Base-by-base conservation (phyloP, 1,139 yeast species). In the Nakaseomyces sp. region DNA sequence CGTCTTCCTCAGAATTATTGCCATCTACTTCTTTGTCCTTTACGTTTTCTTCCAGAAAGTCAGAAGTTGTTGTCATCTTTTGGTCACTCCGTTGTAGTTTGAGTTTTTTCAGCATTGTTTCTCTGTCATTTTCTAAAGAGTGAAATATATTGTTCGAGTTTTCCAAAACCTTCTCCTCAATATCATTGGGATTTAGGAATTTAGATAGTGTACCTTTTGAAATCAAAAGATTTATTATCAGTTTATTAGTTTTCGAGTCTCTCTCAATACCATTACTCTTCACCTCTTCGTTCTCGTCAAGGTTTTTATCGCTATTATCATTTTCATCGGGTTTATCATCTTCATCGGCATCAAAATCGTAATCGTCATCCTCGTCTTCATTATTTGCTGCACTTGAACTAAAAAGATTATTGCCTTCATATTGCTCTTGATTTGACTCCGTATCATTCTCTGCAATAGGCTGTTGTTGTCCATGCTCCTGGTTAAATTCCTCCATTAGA, bases 41-140 rank as follows among this genome's bases (percentile, higher is more conserved):
- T 55, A 15, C 45, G 53, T 26, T 54, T 53, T 13, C 53, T 49
- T 2, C 38, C 6, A 35, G 17, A n/a, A 22, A 8, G 22, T 35
- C 38, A 20, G 38, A 35, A 7, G 16, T 22, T 1, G 52, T 45
- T 36, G 81, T 89, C 26, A 86, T 65, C 54, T 81, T 78, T 55
- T 81, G 72, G 60, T 88, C 94, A 37, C 86, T 81, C 52, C 83
- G 83, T 56, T 86, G 95, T 33, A 88, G 68, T 56, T 81, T 85
- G 50, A 88, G 66, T 58, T 94, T 73, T 55, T 87, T 86, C 45
- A 81, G 70, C 42, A 86, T 70, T 1, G 91, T 84, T 46, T 85
- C 94, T 51, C 78, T 69, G 60, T 88, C 96, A 50, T 77, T 76
- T 57, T 89, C 97, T 59, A 87, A 86, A 48, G 77, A 79, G 58